Conservation (phyloP, 345 rosid species). For the Passiflora organensis region DNA sequence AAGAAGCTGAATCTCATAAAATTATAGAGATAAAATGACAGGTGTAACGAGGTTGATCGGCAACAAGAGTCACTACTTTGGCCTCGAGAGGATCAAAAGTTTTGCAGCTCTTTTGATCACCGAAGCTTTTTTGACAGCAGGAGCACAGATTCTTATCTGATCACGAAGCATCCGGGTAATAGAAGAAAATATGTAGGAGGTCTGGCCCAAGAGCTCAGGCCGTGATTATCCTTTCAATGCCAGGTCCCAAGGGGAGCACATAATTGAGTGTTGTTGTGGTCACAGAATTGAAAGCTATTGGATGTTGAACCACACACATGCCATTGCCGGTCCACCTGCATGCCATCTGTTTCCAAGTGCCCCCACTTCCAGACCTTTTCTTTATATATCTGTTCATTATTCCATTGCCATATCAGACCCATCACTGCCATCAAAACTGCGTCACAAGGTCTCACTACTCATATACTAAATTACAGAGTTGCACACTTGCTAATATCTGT, state of each 20-base stretch:
- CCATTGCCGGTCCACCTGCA: slow-evolving; percentile 15
- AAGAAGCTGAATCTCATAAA: slow-evolving; percentile 2
- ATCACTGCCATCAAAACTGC: slow-evolving; percentile 1
- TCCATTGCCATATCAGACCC: slow-evolving; percentile 5
- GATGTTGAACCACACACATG: slow-evolving; percentile 9
- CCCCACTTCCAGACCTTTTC: neutral
- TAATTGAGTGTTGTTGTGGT: slow-evolving; percentile 10
- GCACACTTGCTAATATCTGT: neutral
- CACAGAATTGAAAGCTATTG: slow-evolving; percentile 5
- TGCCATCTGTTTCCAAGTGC: slow-evolving; percentile 6
- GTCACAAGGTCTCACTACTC: slow-evolving; percentile 2
- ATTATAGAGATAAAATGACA: neutral
- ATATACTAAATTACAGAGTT: neutral
- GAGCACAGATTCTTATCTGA: neutral
- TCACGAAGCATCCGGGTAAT: neutral
- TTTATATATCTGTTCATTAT: neutral
- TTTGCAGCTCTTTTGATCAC: neutral
- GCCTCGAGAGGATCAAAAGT: slow-evolving; percentile 4
- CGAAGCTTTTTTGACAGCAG: neutral
- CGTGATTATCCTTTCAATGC: slow-evolving; percentile 5
- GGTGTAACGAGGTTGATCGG: neutral
- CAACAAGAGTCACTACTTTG: neutral
- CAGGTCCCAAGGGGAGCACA: neutral
- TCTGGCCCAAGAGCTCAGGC: neutral
- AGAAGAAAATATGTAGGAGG: slow-evolving; percentile 1